Evolutionary conservation across 2,329 filamentous ascomycete genomes (phyloP).

Genomic region (Colletotrichum sp.): DNA sequence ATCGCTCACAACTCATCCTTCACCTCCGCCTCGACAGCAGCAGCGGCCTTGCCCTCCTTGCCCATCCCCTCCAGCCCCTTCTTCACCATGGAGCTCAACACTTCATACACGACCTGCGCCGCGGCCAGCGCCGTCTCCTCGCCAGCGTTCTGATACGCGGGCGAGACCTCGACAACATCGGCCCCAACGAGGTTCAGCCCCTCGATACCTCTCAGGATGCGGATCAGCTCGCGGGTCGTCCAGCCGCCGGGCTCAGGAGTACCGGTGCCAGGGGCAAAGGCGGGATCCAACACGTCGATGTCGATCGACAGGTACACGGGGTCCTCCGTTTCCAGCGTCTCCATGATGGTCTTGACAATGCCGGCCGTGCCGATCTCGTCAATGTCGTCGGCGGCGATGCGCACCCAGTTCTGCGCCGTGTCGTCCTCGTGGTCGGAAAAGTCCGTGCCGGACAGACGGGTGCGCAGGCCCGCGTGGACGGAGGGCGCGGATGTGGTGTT

Average conservation of each 20-base stretch:
- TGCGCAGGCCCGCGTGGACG: slow-evolving; percentile 85
- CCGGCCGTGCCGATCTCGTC: slow-evolving; percentile 79
- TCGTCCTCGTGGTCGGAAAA: slow-evolving; percentile 76
- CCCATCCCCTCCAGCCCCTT: slow-evolving; percentile 44
- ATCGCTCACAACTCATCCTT: slow-evolving; percentile 43
- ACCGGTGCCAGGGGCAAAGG: slow-evolving; percentile 72
- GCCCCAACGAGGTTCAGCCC: slow-evolving; percentile 84
- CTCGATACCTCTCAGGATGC: slow-evolving; percentile 83
- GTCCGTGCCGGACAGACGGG: slow-evolving; percentile 70
- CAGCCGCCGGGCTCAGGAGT: slow-evolving; percentile 91
- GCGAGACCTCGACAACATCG: slow-evolving; percentile 88
- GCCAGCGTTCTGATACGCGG: slow-evolving; percentile 79
- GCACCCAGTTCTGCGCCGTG: slow-evolving; percentile 76
- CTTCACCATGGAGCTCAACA: slow-evolving; percentile 79
- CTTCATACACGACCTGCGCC: slow-evolving; percentile 84
- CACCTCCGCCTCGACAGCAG: slow-evolving; percentile 4
- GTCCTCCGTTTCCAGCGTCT: slow-evolving; percentile 72
- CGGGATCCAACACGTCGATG: slow-evolving; percentile 42
- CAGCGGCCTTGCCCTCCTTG: slow-evolving; percentile 31
- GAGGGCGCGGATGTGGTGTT: slow-evolving; percentile 73
- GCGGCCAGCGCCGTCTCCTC: slow-evolving; percentile 85
- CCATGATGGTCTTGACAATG: slow-evolving; percentile 73
- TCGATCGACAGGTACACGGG: slow-evolving; percentile 77
- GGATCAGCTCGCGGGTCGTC: slow-evolving; percentile 87
- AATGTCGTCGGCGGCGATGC: slow-evolving; percentile 85